Conservation (phyloP, 1,284 basidiomycete genomes). For the Ustilago shanxiensis region DNA sequence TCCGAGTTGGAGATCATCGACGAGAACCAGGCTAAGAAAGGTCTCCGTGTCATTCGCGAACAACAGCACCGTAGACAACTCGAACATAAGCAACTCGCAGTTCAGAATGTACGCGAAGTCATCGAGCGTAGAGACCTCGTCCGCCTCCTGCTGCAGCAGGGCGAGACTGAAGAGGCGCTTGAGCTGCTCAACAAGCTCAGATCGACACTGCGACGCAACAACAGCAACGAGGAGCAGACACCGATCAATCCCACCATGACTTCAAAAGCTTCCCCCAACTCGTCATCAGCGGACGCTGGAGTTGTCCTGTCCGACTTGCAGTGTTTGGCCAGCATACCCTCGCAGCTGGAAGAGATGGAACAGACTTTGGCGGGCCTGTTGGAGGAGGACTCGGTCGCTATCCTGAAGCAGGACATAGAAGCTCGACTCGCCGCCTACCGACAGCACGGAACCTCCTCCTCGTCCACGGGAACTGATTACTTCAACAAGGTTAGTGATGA, state of each 20-base stretch:
- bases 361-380: constrained; percentile 48
- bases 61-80: constrained; percentile 57
- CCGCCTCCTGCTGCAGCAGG: constrained; percentile 58
- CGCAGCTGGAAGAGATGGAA: constrained; percentile 60
- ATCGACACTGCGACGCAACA: constrained; percentile 4
- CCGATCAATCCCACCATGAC: not conserved
- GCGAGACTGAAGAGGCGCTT: constrained; percentile 66
- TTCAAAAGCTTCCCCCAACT: not conserved
- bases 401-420: constrained; percentile 79
- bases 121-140: constrained; percentile 61
- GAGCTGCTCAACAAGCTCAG: constrained; percentile 56
- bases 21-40: constrained; percentile 73
- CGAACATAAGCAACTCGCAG: constrained; percentile 39
- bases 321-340: constrained; percentile 40
- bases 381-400: constrained; percentile 77
- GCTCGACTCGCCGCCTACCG: constrained; percentile 49
- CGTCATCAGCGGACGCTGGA: not conserved
- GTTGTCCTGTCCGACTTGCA: constrained; percentile 26
- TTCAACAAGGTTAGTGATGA: not conserved
- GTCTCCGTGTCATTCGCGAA: constrained; percentile 45
- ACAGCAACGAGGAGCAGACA: not conserved
- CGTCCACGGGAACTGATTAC: constrained; percentile 10
- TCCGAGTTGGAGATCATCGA: constrained; percentile 82
- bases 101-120: constrained; percentile 48
- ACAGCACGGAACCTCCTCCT: constrained; percentile 5